Conservation (phyloP, 805 yeast species). For the Yarrowia yakushimensis region DNA sequence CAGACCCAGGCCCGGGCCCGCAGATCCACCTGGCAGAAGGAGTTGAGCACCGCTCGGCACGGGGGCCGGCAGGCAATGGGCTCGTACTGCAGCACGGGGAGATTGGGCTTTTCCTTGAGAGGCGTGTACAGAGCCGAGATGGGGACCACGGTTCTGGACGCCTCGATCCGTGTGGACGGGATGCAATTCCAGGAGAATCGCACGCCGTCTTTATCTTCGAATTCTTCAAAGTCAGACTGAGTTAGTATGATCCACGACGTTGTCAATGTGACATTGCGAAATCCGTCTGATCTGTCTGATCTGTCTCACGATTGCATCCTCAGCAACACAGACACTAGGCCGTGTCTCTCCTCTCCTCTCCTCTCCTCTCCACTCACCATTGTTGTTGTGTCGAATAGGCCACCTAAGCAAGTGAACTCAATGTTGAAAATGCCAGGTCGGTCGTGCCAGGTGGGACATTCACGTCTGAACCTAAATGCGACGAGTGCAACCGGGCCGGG, state of each 20-base stretch:
- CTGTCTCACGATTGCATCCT: too few species aligned
- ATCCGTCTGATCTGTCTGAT: too few species aligned
- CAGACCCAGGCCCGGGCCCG: slow-evolving; percentile 78
- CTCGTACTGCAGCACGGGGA: slow-evolving; percentile 77
- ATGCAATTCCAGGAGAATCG: slow-evolving; percentile 81
- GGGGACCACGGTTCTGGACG: slow-evolving; percentile 88
- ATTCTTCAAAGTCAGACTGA: slow-evolving; percentile 55
- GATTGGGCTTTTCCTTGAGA: slow-evolving; percentile 68
- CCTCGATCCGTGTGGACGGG: slow-evolving; percentile 85
- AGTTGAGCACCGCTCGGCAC: slow-evolving; percentile 84
- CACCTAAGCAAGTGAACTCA: slow-evolving; percentile 20
- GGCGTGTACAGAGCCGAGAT: slow-evolving; percentile 96
- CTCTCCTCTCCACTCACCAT: slow-evolving; percentile 25
- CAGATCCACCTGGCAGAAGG: slow-evolving; percentile 62
- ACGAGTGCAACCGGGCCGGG: too few species aligned
- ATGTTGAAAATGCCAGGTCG: slow-evolving; percentile 25
- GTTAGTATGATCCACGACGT: background rate
- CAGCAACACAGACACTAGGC: too few species aligned
- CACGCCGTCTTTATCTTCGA: slow-evolving; percentile 60
- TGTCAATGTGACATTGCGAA: too few species aligned
- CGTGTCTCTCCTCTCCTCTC: too few species aligned
- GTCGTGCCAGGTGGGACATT: slow-evolving; percentile 9
- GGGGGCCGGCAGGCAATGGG: slow-evolving; percentile 76
- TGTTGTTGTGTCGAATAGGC: slow-evolving; percentile 18
- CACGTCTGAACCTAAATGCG: background rate